These are phyloP conservation scores for Dactylorhiza incarnata DNA, from an alignment of 106 monocot genomes.

Conservation along the genomic window DNA sequence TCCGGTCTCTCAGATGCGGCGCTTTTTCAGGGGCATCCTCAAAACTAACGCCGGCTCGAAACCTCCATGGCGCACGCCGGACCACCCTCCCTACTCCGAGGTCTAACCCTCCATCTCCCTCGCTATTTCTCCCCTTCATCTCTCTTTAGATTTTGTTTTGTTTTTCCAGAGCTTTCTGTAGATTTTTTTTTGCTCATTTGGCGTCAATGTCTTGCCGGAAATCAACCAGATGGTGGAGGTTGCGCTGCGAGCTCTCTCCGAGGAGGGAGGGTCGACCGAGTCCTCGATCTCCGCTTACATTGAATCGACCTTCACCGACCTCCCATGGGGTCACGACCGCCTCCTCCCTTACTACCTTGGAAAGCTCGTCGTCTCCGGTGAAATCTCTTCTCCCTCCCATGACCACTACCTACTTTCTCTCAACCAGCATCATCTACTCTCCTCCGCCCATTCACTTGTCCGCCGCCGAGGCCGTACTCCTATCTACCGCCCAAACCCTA, in stretches of 20 bases:
- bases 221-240: slow-evolving; percentile 21
- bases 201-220: not conserved
- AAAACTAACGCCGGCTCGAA: not conserved
- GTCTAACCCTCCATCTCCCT: not conserved
- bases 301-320: slow-evolving; percentile 8
- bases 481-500: not conserved
- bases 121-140: not conserved
- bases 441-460: not conserved
- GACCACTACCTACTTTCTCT: slow-evolving; percentile 1
- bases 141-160: not conserved
- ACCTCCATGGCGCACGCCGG: slow-evolving; percentile 7
- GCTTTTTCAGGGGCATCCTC: not conserved
- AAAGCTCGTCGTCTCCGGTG: slow-evolving; percentile 9
- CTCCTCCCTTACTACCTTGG: slow-evolving; percentile 27
- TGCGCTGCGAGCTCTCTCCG: slow-evolving; percentile 16
- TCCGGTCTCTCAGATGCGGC: not conserved
- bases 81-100: slow-evolving; percentile 23
- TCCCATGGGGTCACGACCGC: slow-evolving; percentile 14
- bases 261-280: slow-evolving; percentile 18
- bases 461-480: slow-evolving; percentile 1
- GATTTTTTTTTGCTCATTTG: not conserved
- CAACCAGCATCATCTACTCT: not conserved
- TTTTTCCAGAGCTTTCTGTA: not conserved
- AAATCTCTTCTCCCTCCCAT: slow-evolving; percentile 2
- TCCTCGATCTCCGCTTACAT: slow-evolving; percentile 26